Evolutionary conservation across 202 grass and related monocot genomes (phyloP).

Genomic region (Eragrostis tef): DNA sequence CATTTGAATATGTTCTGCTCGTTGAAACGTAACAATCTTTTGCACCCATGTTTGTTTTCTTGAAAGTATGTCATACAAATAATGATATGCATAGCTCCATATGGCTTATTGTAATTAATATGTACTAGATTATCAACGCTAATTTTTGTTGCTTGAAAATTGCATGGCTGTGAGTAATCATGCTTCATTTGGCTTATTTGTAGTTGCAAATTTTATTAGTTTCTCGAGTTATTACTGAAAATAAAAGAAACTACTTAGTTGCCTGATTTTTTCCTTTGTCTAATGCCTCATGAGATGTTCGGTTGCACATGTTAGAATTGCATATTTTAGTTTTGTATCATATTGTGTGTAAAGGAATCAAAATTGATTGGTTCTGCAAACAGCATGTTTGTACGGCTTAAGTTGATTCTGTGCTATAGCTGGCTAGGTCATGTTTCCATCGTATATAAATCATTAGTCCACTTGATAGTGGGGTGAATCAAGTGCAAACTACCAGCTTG

Average conservation of each 20-base stretch:
- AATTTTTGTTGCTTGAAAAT: too few relatives aligned
- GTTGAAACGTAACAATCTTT: background rate
- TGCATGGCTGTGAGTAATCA: too few relatives aligned
- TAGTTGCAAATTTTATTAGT: too few relatives aligned
- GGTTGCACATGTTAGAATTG: background rate
- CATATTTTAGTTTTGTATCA: slow-evolving; percentile 5
- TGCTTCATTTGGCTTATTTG: too few relatives aligned
- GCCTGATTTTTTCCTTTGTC: slow-evolving; percentile 6
- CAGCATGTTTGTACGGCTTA: slow-evolving; percentile 8
- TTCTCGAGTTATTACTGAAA: background rate
- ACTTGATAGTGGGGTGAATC: background rate
- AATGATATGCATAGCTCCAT: background rate
- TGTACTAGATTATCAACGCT: too few relatives aligned
- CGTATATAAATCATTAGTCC: background rate
- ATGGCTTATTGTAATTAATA: background rate
- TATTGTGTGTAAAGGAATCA: background rate
- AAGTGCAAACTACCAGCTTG: background rate
- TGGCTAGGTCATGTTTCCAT: background rate
- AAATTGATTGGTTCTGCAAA: background rate
- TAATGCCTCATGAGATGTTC: background rate
- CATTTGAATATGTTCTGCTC: background rate
- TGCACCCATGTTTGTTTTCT: slow-evolving; percentile 23
- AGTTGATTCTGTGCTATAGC: background rate
- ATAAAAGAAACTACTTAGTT: background rate
- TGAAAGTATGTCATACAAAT: background rate